Conservation (phyloP, 306 rosid species). For the Boehmeria nivea region DNA sequence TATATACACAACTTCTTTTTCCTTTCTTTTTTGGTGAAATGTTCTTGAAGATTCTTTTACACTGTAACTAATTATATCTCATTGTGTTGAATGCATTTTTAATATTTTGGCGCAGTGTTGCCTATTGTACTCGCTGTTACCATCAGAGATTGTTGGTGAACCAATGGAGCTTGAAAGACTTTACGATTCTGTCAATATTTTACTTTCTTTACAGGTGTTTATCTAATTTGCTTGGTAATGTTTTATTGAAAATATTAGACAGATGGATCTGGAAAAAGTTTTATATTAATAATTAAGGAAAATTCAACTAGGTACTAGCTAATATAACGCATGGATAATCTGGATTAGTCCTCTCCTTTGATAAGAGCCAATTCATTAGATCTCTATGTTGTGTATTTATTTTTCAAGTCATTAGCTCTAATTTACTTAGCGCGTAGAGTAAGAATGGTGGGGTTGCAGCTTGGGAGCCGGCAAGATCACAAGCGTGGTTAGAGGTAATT, state of each 20-base stretch:
- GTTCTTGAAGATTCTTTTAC: too few species aligned
- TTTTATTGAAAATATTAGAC: too few species aligned
- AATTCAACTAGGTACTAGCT: background rate
- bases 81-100: background rate
- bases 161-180: background rate
- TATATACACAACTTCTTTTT: too few species aligned
- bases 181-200: background rate
- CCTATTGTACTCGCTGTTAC: background rate
- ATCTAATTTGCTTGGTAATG: too few species aligned
- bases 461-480: background rate
- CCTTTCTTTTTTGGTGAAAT: too few species aligned
- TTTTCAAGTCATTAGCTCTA: too few species aligned
- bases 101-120: background rate
- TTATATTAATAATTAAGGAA: background rate
- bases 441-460: constrained; percentile 1
- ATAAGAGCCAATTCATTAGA: too few species aligned
- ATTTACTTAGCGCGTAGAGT: background rate
- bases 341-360: background rate
- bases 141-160: constrained; percentile 3
- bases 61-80: background rate
- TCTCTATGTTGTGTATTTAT: too few species aligned
- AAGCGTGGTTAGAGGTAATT: constrained; percentile 7
- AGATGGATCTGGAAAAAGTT: too few species aligned
- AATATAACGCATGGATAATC: too few species aligned
- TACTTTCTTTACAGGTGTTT: constrained; percentile 7